Conservation (phyloP, 345 rosid species). For the Corchorus olitorius region DNA sequence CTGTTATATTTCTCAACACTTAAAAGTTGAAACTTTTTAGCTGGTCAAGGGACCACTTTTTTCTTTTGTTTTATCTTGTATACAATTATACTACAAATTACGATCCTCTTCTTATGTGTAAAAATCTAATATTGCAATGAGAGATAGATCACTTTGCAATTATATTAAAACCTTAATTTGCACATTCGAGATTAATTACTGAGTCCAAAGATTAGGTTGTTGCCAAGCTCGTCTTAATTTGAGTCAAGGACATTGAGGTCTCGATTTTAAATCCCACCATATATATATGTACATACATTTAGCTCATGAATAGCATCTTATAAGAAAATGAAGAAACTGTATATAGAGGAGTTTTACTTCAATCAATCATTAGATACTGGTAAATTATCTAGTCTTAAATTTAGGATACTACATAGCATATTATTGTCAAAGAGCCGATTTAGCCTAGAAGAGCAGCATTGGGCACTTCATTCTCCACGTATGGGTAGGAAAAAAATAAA, state of each 20-base stretch:
- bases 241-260: not conserved
- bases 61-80: not conserved
- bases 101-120: too few species aligned
- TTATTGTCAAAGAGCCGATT: not conserved
- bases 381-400: not conserved
- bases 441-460: not conserved
- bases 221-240: not conserved
- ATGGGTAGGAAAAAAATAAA: too few species aligned
- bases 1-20: not conserved
- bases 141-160: too few species aligned
- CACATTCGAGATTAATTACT: too few species aligned
- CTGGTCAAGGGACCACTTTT: slow-evolving; percentile 28
- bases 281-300: too few species aligned
- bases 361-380: not conserved
- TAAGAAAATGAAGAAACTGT: not conserved
- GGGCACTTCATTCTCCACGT: too few species aligned
- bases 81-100: too few species aligned
- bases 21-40: slow-evolving; percentile 29
- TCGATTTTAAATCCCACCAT: too few species aligned
- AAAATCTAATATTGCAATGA: too few species aligned
- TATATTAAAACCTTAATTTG: too few species aligned
- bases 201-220: too few species aligned
- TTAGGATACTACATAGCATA: not conserved
- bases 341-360: not conserved
- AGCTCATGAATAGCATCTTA: too few species aligned